A percentile compares a stretch with the other conserved stretches of the same genome.
These are phyloP conservation scores for Diversispora eburnea DNA, from an alignment of 192 early-diverging fungal species.

Conservation along the genomic window DNA sequence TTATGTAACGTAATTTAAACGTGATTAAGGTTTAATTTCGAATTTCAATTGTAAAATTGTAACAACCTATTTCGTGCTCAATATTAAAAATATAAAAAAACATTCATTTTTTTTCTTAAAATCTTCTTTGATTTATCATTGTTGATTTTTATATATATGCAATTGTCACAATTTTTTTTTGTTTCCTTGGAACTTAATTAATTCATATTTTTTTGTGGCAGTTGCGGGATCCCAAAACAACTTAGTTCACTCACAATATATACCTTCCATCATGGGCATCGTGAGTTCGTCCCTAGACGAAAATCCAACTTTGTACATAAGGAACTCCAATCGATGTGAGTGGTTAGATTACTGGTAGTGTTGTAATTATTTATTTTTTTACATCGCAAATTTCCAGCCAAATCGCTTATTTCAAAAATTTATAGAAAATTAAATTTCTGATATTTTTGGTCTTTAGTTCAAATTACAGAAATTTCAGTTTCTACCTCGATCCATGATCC, in stretches of 20 bases:
- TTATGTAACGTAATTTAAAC: too few relatives aligned
- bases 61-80: too few relatives aligned
- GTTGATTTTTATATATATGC: conserved; percentile 1
- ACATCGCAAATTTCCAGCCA: background rate
- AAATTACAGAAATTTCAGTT: conserved; percentile 21
- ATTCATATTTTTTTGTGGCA: conserved; percentile 8
- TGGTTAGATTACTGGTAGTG: background rate
- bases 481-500: conserved; percentile 20
- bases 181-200: background rate
- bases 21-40: too few relatives aligned
- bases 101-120: background rate
- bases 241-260: conserved; percentile 1
- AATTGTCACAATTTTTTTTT: background rate
- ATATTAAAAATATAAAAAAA: background rate
- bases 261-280: conserved; percentile 23
- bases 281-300: conserved; percentile 19
- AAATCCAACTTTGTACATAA: conserved; percentile 25
- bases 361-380: background rate
- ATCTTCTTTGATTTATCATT: background rate
- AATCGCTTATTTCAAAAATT: background rate
- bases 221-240: background rate
- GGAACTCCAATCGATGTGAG: conserved; percentile 27
- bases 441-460: conserved; percentile 8
- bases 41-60: too few relatives aligned
- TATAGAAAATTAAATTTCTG: background rate